Evolutionary conservation across 108 stramenopile species (phyloP).

Genomic region (Cyclotella choctawhatcheeana): DNA sequence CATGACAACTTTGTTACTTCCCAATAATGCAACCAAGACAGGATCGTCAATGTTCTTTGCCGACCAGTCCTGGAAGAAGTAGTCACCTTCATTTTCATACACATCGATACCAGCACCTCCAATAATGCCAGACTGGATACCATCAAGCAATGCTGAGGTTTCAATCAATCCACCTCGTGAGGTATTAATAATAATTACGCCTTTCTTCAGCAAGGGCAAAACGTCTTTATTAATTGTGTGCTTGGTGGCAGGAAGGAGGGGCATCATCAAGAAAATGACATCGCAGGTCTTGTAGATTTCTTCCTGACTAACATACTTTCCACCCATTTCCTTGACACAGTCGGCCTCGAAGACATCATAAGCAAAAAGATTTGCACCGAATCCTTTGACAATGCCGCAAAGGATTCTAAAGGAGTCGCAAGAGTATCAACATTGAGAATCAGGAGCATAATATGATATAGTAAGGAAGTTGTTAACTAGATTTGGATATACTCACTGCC

Average conservation of each 20-base stretch:
- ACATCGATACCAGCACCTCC: slow-evolving; percentile 73
- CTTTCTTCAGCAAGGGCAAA: slow-evolving; percentile 61
- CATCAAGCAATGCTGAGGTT: slow-evolving; percentile 64
- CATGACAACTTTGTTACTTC: slow-evolving; percentile 64
- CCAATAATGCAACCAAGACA: slow-evolving; percentile 57
- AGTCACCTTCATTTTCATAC: slow-evolving; percentile 79
- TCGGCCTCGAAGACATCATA: slow-evolving; percentile 74
- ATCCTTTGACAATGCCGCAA: slow-evolving; percentile 74
- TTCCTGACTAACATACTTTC: slow-evolving; percentile 76
- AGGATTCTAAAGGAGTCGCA: slow-evolving; percentile 37
- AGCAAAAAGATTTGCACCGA: slow-evolving; percentile 61
- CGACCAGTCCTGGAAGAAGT: slow-evolving; percentile 85
- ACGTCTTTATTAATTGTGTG: slow-evolving; percentile 64
- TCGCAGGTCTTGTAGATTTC: slow-evolving; percentile 72
- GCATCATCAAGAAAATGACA: slow-evolving; percentile 79
- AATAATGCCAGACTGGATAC: slow-evolving; percentile 66
- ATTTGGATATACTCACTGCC: slow-evolving; percentile 47
- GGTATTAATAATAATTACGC: slow-evolving; percentile 75
- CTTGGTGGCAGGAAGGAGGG: slow-evolving; percentile 61
- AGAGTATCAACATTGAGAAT: not conserved
- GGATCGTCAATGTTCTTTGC: slow-evolving; percentile 58
- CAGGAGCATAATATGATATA: not conserved
- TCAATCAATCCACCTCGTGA: slow-evolving; percentile 81
- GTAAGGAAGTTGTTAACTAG: not conserved
- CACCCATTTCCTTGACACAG: slow-evolving; percentile 69